Conservation (phyloP, 2,329 filamentous ascomycete species). For the Colletotrichum brevisporum region DNA sequence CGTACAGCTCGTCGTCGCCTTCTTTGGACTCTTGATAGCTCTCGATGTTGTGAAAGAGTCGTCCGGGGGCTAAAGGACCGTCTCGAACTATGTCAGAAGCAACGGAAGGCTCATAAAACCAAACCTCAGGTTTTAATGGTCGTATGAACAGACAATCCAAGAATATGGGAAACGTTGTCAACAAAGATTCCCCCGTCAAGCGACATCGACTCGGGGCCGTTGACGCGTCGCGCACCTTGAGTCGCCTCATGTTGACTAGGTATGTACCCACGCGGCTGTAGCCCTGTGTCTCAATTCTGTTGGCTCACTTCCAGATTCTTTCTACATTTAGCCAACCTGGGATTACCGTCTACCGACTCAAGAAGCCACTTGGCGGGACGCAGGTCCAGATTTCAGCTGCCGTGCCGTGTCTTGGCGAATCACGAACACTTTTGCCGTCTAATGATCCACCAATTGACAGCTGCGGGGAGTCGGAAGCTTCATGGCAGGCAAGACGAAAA, state of each 20-base stretch:
- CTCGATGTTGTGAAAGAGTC: slow-evolving; percentile 39
- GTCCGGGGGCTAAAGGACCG: not conserved
- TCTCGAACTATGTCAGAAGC: not conserved
- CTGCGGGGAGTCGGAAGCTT: not conserved
- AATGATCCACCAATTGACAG: slow-evolving; percentile 18
- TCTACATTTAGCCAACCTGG: too few species aligned
- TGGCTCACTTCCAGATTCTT: too few species aligned
- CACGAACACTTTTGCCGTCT: not conserved
- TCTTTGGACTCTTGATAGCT: slow-evolving; percentile 40
- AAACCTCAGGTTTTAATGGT: not conserved
- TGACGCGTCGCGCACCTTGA: too few species aligned
- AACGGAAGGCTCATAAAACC: not conserved
- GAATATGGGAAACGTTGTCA: too few species aligned
- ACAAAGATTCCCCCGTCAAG: too few species aligned
- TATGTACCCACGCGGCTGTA: too few species aligned
- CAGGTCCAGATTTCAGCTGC: not conserved
- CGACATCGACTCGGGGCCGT: too few species aligned
- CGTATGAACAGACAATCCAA: too few species aligned
- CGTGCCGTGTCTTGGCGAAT: slow-evolving; percentile 25
- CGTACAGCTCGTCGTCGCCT: slow-evolving; percentile 21
- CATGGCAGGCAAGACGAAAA: too few species aligned
- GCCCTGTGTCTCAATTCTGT: too few species aligned
- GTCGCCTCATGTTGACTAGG: too few species aligned
- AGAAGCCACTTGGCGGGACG: not conserved
- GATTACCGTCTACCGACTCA: not conserved